Conservation (phyloP, 2,329 filamentous ascomycete genomes). For the Colletotrichum orchidophilum region DNA sequence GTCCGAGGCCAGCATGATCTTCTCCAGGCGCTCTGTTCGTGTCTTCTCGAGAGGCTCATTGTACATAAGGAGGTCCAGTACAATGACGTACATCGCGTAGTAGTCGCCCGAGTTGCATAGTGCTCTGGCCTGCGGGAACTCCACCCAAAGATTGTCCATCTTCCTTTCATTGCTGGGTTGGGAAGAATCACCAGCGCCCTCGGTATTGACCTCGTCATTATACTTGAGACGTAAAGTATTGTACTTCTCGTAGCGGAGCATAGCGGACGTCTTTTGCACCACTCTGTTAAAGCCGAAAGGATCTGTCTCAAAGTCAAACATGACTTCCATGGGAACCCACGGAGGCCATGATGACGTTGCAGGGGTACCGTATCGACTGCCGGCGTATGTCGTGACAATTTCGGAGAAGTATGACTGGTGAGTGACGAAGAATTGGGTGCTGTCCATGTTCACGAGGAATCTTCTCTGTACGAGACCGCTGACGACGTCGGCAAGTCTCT, state of each 20-base stretch:
- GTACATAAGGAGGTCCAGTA: slow-evolving; percentile 94
- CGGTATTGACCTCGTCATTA: slow-evolving; percentile 87
- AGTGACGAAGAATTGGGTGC: slow-evolving; percentile 97
- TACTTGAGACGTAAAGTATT: slow-evolving; percentile 97
- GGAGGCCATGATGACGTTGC: slow-evolving; percentile 92
- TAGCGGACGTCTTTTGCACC: slow-evolving; percentile 95
- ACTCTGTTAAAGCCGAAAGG: slow-evolving; percentile 98
- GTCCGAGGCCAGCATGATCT: slow-evolving; percentile 98
- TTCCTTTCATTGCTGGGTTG: slow-evolving; percentile 73
- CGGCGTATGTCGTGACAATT: slow-evolving; percentile 91
- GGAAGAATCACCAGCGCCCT: slow-evolving; percentile 61
- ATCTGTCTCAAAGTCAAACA: slow-evolving; percentile 94
- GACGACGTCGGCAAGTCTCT: slow-evolving; percentile 89
- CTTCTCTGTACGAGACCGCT: slow-evolving; percentile 94
- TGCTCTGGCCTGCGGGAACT: slow-evolving; percentile 93
- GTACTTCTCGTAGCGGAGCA: slow-evolving; percentile 96
- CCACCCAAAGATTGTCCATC: slow-evolving; percentile 97
- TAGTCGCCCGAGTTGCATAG: slow-evolving; percentile 98
- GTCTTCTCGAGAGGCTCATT: slow-evolving; percentile 97
- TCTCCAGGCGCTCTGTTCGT: slow-evolving; percentile 92
- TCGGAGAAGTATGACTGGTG: slow-evolving; percentile 90
- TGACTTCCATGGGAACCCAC: slow-evolving; percentile 98
- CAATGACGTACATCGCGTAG: slow-evolving; percentile 98
- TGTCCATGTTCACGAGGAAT: slow-evolving; percentile 95
- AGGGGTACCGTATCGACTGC: slow-evolving; percentile 89